A percentile compares a stretch with the other conserved stretches of the same genome.
phyloP scores from a whole-genome alignment of 1,139 yeast species.

The Debaryomyces psychrophilus region DNA sequence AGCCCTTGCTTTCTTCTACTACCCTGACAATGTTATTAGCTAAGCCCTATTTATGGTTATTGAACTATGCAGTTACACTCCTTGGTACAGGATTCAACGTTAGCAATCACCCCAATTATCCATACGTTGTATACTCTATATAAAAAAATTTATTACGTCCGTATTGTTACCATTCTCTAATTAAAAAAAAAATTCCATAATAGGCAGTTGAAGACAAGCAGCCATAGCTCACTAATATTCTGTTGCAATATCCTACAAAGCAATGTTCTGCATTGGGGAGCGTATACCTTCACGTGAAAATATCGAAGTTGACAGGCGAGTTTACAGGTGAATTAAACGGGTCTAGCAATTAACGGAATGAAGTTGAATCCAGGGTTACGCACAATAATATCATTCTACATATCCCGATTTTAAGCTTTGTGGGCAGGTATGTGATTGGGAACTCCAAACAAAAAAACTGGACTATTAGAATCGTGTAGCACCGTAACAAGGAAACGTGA shows the following conservation, averaged over 20 bases:
- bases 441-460: not conserved
- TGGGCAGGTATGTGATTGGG: not conserved
- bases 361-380: not conserved
- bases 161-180: not conserved
- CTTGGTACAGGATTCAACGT: not conserved
- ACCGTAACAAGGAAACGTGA: conserved; percentile 3
- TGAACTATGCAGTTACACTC: not conserved
- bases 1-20: conserved; percentile 85
- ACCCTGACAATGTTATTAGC: conserved; percentile 52
- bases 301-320: not conserved
- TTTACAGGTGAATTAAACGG: not conserved
- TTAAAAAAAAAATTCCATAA: conserved; percentile 3
- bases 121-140: conserved; percentile 1
- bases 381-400: not conserved
- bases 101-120: not conserved
- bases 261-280: not conserved
- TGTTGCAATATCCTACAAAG: not conserved
- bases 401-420: not conserved
- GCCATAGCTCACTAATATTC: not conserved
- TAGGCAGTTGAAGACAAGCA: not conserved
- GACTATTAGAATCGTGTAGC: not conserved
- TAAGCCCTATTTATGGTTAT: not conserved
- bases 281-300: not conserved
- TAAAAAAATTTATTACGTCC: not conserved
- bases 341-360: not conserved